These are phyloP conservation scores for Apiospora kogelbergensis DNA, from an alignment of 2,329 filamentous ascomycete genomes.

Conservation along the genomic window DNA sequence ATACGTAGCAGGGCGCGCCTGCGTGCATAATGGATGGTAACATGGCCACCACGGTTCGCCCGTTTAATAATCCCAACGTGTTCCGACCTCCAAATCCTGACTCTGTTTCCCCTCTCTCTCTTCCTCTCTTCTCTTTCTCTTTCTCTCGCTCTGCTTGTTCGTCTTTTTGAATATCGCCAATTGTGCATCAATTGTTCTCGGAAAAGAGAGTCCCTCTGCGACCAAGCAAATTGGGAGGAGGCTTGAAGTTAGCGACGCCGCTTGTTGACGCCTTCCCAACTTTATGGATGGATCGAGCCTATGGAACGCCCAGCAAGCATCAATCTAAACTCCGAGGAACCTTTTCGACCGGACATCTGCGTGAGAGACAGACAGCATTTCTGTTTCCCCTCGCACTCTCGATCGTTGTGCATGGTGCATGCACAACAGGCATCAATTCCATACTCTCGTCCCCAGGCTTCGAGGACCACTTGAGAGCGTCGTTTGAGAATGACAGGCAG, in stretches of 20 bases:
- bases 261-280: neutral
- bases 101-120: neutral
- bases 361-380: neutral
- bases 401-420: neutral
- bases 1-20: neutral
- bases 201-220: neutral
- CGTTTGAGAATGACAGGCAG: too few relatives aligned
- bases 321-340: neutral
- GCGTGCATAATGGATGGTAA: conserved; percentile 3
- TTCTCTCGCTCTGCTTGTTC: neutral
- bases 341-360: neutral
- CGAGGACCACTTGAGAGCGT: neutral
- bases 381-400: neutral
- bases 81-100: conserved; percentile 1
- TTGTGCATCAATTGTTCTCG: neutral
- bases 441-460: neutral
- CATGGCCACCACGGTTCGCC: neutral
- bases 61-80: neutral
- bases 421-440: neutral
- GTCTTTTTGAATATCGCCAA: neutral
- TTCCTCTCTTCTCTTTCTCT: neutral
- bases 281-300: neutral
- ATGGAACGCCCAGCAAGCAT: neutral
- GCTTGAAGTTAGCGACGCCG: neutral
- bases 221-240: neutral